Base-by-base conservation (phyloP, 352 stramenopile species). In the Phytophthora nicotianae region DNA sequence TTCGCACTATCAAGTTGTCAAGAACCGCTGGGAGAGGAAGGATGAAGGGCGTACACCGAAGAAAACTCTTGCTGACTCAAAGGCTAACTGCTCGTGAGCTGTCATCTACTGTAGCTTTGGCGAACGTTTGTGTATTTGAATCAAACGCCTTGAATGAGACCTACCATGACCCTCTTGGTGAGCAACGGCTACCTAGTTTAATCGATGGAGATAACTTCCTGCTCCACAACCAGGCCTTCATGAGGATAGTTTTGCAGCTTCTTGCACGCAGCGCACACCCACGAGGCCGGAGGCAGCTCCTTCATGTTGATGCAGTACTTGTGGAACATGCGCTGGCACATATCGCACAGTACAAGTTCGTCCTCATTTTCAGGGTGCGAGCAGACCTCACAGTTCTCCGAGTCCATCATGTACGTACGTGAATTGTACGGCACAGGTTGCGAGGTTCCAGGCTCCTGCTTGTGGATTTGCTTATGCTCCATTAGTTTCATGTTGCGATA, bases 401-500 rank as follows among this genome's bases (percentile, higher is more conserved):
- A 77, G 59, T 94, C 85, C 62, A 88, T 78, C 61, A 94, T 75
- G 61, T 84, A 86, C 23, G 83, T 90, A 47, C 85, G 85, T 24
- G 85, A 94, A 13, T 49, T 62, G 54, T 94, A 94, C 53, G 65
- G 23, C 32, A 76, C 67, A n/a, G 84, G 84, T 10, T 73, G 46
- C 26, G 81, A 79, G 16, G 81, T 84, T 21, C 75, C 83, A 9
- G 70, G 58, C 58, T 88, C 83, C 51, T 89, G 76, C 58, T 89
- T 88, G 53, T 90, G 57, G 16, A 83, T 86, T 50, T 85, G 81
- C 49, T 90, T 87, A 47, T 77, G 60, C 61, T 93, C 72, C 14
- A 91, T 55, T 50, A 90, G 62, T 67, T 94, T 94, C 65, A 92
- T 91, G 75, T 91, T 90, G 62, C 83, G 80, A 77, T 90, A 94